A percentile compares a stretch with the other conserved stretches of the same genome.
These are phyloP conservation scores for Teunomyces cretensis DNA, from an alignment of 805 yeast genomes.

Conservation along the genomic window DNA sequence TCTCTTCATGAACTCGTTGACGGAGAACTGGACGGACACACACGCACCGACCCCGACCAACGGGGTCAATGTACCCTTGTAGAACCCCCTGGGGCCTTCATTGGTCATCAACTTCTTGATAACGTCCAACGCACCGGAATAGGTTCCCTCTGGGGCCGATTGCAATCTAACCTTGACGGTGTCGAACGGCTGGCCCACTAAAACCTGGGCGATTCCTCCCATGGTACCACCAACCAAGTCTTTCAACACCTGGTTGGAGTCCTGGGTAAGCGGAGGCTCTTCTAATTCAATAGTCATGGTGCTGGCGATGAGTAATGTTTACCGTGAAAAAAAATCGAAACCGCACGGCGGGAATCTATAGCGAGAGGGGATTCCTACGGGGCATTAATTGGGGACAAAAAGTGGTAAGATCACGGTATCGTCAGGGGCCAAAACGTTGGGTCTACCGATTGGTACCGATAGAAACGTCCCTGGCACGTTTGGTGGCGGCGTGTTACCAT, in stretches of 20 bases:
- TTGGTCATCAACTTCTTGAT: conserved; percentile 60
- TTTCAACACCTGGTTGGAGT: conserved; percentile 53
- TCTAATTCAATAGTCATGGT: conserved; percentile 44
- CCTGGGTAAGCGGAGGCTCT: conserved; percentile 36
- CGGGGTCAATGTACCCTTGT: conserved; percentile 48
- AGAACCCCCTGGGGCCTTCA: conserved; percentile 43
- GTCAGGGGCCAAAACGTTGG: no score
- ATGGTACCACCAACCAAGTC: conserved; percentile 89
- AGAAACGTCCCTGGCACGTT: no score
- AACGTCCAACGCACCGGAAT: conserved; percentile 74
- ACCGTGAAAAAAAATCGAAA: background rate
- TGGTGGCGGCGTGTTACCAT: no score
- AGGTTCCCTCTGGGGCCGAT: conserved; percentile 76
- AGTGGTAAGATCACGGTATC: background rate
- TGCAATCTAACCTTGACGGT: conserved; percentile 92
- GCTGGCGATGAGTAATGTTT: background rate
- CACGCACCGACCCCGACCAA: conserved; percentile 81
- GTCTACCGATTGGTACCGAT: no score
- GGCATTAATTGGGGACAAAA: no score
- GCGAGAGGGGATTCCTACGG: background rate
- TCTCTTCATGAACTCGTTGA: conserved; percentile 91
- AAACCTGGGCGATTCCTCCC: conserved; percentile 95
- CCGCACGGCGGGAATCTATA: conserved; percentile 1
- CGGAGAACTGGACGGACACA: conserved; percentile 94
- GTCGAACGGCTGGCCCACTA: conserved; percentile 95